Evolutionary conservation across 345 rosid species (phyloP).

Genomic region (Camelina laxa): DNA sequence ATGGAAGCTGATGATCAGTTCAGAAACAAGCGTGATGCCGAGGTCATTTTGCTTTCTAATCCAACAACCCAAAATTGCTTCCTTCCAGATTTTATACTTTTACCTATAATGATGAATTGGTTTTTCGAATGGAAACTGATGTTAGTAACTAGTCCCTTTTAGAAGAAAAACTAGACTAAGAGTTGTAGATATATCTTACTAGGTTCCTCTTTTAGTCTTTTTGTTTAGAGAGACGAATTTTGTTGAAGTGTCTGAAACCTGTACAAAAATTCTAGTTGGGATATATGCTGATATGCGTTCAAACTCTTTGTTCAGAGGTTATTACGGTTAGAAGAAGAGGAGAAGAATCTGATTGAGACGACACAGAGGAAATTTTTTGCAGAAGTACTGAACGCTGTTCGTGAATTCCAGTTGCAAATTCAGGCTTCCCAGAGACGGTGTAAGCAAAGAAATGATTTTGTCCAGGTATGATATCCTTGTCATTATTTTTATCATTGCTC

Average conservation of each 20-base stretch:
- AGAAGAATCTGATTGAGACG: constrained; percentile 74
- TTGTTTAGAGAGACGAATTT: neutral
- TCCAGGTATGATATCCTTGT: constrained; percentile 61
- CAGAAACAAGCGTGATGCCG: constrained; percentile 89
- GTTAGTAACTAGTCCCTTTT: neutral
- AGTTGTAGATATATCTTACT: constrained; percentile 9
- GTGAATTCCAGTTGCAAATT: constrained; percentile 82
- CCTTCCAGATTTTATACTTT: neutral
- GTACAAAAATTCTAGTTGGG: neutral
- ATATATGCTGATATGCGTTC: constrained; percentile 18
- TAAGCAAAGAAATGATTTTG: constrained; percentile 89
- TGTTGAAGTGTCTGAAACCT: neutral
- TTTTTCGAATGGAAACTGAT: constrained; percentile 6
- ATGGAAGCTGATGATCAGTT: constrained; percentile 82
- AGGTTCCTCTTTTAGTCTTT: constrained; percentile 10
- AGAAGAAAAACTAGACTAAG: neutral
- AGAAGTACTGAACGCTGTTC: constrained; percentile 84
- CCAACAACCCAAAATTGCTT: neutral
- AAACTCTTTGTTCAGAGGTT: constrained; percentile 64
- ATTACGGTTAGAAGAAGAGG: constrained; percentile 83
- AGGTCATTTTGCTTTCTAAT: constrained; percentile 54
- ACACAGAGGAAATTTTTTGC: constrained; percentile 81
- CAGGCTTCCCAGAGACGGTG: constrained; percentile 82
- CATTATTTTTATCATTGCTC: constrained; percentile 1
- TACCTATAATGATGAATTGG: neutral